Base-by-base conservation (phyloP, 202 grass and related monocot species). In the Schoenoplectus triqueter region DNA sequence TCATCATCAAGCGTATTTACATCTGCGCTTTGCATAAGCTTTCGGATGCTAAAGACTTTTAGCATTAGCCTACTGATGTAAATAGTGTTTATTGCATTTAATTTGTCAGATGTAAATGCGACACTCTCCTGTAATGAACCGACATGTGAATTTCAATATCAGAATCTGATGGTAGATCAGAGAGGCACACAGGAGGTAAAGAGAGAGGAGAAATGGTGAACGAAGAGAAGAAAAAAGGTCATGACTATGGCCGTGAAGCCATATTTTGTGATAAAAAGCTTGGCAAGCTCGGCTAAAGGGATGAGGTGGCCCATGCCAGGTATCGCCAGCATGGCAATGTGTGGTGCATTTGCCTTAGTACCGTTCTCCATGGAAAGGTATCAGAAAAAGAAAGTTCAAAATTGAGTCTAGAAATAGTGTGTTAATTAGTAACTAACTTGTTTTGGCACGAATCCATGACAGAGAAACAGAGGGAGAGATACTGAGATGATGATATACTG, bases 231-330 rank as follows among this genome's bases (percentile, higher is more conserved):
- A 13, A 0, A 92, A 80, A 89, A 90, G 42, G 80, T 80, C 42
- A 95, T 17, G 22, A 93, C 68, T 45, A 91, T 96, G 9, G 68
- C 48, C 2, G 75, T 80, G 7, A 74, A 79, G 44, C 85, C 89
- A 68, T 90, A 83, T 21, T n/a, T 80, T 7, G 54, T 19, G 10
- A 83, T 82, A 0, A 93, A 74, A 7, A 80, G 71, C 49, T 86
- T 87, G 0, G 93, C 93, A 1, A 90, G 82, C 82, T 94, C 90
- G 1, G 86, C 85, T 1, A 90, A 40, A 42, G 90, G 91, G 69
- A 97, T 97, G 69, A 94, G 90, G 81, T 97, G 92, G 3, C 92
- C 92, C 92, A 94, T 90, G 57, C 90, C 90, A 0, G 91, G 92
- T 42, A 83, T 92, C 21, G 50, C 67, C 3, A 94, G 81, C 31